Conservation (phyloP, 2,329 filamentous ascomycete species). For the Botrytis deweyae region DNA sequence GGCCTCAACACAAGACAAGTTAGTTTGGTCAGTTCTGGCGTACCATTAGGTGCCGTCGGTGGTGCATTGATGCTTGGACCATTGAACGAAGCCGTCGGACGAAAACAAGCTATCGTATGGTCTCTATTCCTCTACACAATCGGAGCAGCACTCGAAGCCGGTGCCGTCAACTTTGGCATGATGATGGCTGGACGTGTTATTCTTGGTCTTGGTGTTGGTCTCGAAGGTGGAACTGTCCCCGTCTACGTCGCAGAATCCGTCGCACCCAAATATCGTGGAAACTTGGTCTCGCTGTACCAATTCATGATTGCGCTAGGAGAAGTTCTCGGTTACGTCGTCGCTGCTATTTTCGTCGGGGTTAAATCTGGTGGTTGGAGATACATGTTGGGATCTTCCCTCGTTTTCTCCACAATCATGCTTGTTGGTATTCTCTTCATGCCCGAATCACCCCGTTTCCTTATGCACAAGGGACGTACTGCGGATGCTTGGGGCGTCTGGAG, state of each 20-base stretch:
- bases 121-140: conserved; percentile 69
- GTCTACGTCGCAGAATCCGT: conserved; percentile 75
- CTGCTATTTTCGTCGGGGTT: conserved; percentile 70
- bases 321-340: conserved; percentile 70
- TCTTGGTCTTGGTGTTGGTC: conserved; percentile 67
- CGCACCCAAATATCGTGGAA: conserved; percentile 64
- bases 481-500: conserved; percentile 70
- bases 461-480: conserved; percentile 62
- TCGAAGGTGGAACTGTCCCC: conserved; percentile 72
- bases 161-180: conserved; percentile 67
- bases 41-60: conserved; percentile 70
- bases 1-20: conserved; percentile 55
- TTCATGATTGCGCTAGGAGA: conserved; percentile 75
- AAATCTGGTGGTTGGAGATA: conserved; percentile 66
- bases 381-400: conserved; percentile 69
- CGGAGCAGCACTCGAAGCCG: conserved; percentile 66
- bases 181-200: conserved; percentile 67
- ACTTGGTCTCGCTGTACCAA: conserved; percentile 72
- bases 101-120: conserved; percentile 67
- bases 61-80: conserved; percentile 67
- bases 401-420: conserved; percentile 65
- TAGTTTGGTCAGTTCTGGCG: conserved; percentile 66
- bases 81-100: conserved; percentile 65
- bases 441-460: conserved; percentile 66
- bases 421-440: conserved; percentile 70